Evolutionary conservation across 2,329 filamentous ascomycete species (phyloP).

Genomic region (Lojkania enalia): DNA sequence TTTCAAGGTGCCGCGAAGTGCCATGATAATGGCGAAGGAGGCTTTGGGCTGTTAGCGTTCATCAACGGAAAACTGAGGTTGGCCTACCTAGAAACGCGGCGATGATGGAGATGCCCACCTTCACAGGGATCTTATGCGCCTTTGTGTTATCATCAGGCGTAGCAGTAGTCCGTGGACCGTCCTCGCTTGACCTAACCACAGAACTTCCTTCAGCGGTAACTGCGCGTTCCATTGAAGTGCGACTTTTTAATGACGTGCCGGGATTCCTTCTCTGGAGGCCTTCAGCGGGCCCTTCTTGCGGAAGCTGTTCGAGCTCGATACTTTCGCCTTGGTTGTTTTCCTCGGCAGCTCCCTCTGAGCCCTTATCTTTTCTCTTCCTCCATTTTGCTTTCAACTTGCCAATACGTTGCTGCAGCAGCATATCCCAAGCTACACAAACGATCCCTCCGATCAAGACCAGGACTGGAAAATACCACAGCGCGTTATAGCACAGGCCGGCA

Average conservation of each 20-base stretch:
- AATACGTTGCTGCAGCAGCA: constrained; percentile 52
- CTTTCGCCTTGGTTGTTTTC: constrained; percentile 22
- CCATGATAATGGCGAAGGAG: constrained; percentile 62
- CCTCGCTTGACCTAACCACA: no score
- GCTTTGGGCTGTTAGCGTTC: no score
- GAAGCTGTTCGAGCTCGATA: constrained; percentile 14
- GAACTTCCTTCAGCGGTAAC: constrained; percentile 12
- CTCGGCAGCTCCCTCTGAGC: constrained; percentile 21
- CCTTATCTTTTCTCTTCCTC: constrained; percentile 14
- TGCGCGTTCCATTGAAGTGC: constrained; percentile 9
- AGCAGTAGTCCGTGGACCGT: no score
- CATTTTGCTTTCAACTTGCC: constrained; percentile 32
- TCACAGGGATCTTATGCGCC: constrained; percentile 44
- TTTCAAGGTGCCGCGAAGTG: constrained; percentile 47
- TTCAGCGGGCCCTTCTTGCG: constrained; percentile 1
- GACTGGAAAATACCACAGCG: constrained; percentile 74
- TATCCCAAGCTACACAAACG: constrained; percentile 60
- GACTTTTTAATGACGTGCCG: constrained; percentile 21
- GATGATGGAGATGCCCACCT: constrained; percentile 44
- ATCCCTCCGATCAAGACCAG: constrained; percentile 62
- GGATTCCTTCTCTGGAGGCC: constrained; percentile 17
- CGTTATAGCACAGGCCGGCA: constrained; percentile 70
- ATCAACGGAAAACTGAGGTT: no score
- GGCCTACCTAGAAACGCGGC: constrained; percentile 54
- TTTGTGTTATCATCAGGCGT: constrained; percentile 23